These are phyloP conservation scores for Rhizopus delemar DNA, from an alignment of 371 early-diverging fungal species.

Conservation along the genomic window DNA sequence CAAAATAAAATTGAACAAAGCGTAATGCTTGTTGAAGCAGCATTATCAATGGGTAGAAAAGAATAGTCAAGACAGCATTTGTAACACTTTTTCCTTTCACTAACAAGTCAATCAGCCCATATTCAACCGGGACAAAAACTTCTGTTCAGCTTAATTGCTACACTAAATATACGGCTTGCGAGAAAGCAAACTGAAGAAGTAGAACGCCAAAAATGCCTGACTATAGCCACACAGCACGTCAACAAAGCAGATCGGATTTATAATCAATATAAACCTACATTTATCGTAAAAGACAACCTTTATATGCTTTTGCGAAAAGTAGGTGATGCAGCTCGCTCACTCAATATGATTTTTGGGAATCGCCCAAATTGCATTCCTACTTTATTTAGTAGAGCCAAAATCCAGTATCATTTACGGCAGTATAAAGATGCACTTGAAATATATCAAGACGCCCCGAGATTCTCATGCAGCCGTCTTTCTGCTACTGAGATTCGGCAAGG, in stretches of 20 bases:
- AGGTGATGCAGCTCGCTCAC: constrained; percentile 71
- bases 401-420: constrained; percentile 58
- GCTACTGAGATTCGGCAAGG: constrained; percentile 74
- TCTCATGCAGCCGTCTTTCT: constrained; percentile 49
- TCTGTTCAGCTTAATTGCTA: constrained; percentile 67
- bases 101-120: constrained; percentile 49
- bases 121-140: constrained; percentile 61
- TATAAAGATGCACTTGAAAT: constrained; percentile 64
- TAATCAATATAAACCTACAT: constrained; percentile 65
- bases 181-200: constrained; percentile 34
- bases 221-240: constrained; percentile 67
- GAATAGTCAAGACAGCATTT: neutral
- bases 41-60: constrained; percentile 56
- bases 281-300: constrained; percentile 69
- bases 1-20: constrained; percentile 65
- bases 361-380: constrained; percentile 72
- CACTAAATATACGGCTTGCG: constrained; percentile 66
- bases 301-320: constrained; percentile 60
- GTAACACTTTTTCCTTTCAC: neutral
- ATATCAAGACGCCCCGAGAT: constrained; percentile 73
- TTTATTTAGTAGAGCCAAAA: constrained; percentile 70
- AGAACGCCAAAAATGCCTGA: constrained; percentile 56
- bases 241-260: constrained; percentile 76
- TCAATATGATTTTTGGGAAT: constrained; percentile 62
- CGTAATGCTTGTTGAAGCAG: constrained; percentile 61